Base-by-base conservation (phyloP, 1,139 yeast genomes). In the Geotrichum carabidarum region DNA sequence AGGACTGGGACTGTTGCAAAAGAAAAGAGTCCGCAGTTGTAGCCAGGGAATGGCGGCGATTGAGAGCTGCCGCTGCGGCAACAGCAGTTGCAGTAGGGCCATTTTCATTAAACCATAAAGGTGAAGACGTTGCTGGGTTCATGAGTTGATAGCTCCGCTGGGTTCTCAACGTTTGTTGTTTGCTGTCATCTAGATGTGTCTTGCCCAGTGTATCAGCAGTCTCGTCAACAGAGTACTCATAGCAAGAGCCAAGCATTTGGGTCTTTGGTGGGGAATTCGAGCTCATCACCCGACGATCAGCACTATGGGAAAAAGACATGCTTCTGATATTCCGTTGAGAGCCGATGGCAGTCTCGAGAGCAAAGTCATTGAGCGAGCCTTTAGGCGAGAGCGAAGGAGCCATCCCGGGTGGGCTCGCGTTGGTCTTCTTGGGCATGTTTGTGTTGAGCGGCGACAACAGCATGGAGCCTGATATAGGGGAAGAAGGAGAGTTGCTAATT, bases 41-140 rank as follows among this genome's bases (percentile, higher is more conserved):
- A 11, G 54, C 55, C 43, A 45, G 41, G 14, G 57, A 52, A 18
- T 52, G 56, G 41, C 55, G 49, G 22, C 53, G 38, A 38, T 44
- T 45, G 22, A 14, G 22, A 18, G 44, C 42, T 46, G 44, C 38
- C 14, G 40, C 46, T 30, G 35, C 15, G 32, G 36, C 36, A 12
- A 35, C 17, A n/a, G 46, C 36, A 12, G 47, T 30, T 5, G 37
- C 17, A 36, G 49, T 27, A 12, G 14, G 34, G 4, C 34, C 36
- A 18, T 43, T 43, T 7, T 44, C 44, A 35, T 44, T 50, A 15
- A 53, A 53, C 56, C 56, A 53, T n/a, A 53, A 18, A 8, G 54
- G 45, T 2, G 37, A 30, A 11, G 53, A 36, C 5, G 44, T 8
- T 6, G 36, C 9, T 4, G 49, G 34, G 15, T 45, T 45, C 42